Percentiles rank a stretch among this genome's conserved stretches.
Evolutionary conservation across 1,139 yeast species (phyloP).

Genomic region (Sugiyamaella sp.): DNA sequence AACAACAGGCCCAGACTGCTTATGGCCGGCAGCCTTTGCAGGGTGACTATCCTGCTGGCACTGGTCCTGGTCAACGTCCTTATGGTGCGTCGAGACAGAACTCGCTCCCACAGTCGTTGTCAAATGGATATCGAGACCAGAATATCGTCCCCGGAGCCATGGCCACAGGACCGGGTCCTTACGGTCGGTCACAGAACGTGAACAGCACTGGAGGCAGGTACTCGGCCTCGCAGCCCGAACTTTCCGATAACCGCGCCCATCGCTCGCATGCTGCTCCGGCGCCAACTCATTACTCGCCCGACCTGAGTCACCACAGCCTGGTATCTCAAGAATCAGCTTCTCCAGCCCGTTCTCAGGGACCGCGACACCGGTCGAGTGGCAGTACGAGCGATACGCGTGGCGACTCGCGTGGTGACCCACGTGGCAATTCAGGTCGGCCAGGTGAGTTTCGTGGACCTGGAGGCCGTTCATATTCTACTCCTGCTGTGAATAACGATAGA

Average conservation of each 20-base stretch:
- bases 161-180: constrained; percentile 18
- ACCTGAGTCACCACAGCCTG: constrained; percentile 16
- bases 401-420: too few species aligned
- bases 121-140: constrained; percentile 1
- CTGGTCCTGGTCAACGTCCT: constrained; percentile 10
- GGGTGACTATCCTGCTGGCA: too few species aligned
- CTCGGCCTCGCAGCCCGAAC: constrained; percentile 29
- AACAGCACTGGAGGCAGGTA: neutral
- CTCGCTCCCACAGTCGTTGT: neutral
- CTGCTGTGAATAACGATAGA: constrained; percentile 21
- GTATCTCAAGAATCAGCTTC: constrained; percentile 23
- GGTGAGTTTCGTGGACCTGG: constrained; percentile 16
- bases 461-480: constrained; percentile 23
- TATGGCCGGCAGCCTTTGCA: constrained; percentile 15
- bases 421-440: too few species aligned
- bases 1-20: constrained; percentile 13
- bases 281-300: constrained; percentile 12
- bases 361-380: neutral
- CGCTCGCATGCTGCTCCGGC: constrained; percentile 20
- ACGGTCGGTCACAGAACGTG: constrained; percentile 11
- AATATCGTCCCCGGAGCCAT: constrained; percentile 7
- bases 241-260: constrained; percentile 25
- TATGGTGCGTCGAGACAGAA: neutral
- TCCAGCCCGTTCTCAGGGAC: constrained; percentile 19
- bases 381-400: too few species aligned